phyloP scores from a whole-genome alignment of 2,329 filamentous ascomycete species.

The Sphaerostilbella broomeana region DNA sequence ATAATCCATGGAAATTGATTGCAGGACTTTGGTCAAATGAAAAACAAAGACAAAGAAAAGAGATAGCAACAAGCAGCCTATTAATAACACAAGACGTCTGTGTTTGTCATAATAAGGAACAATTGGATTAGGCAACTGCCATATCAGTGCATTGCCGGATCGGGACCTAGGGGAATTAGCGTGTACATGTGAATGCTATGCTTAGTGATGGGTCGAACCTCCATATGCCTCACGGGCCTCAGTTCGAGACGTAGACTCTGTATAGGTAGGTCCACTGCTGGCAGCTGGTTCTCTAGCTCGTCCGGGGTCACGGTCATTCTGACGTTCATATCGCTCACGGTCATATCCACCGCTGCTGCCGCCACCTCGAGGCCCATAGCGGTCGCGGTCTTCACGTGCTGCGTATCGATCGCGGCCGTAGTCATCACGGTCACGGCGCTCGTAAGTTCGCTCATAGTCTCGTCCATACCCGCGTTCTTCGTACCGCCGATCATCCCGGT shows the following conservation, averaged over 20 bases:
- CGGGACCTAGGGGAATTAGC: slow-evolving; percentile 28
- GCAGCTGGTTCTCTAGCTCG: slow-evolving; percentile 35
- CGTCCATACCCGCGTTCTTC: slow-evolving; percentile 45
- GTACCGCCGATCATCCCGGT: slow-evolving; percentile 41
- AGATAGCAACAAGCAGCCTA: slow-evolving; percentile 23
- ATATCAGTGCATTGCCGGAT: slow-evolving; percentile 23
- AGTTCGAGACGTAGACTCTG: slow-evolving; percentile 36
- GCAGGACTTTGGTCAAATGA: slow-evolving; percentile 21
- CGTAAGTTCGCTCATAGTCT: slow-evolving; percentile 51
- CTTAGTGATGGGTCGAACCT: slow-evolving; percentile 29
- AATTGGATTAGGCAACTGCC: too few relatives aligned
- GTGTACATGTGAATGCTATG: slow-evolving; percentile 15
- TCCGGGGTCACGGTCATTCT: slow-evolving; percentile 33
- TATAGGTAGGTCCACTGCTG: slow-evolving; percentile 30
- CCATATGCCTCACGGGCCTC: slow-evolving; percentile 39
- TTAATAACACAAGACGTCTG: slow-evolving; percentile 16
- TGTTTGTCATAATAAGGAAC: slow-evolving; percentile 7
- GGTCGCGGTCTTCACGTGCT: slow-evolving; percentile 41
- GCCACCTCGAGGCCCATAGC: slow-evolving; percentile 30
- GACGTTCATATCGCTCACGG: slow-evolving; percentile 43
- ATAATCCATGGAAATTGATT: slow-evolving; percentile 24
- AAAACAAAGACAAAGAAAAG: slow-evolving; percentile 18
- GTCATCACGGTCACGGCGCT: slow-evolving; percentile 42
- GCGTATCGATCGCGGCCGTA: slow-evolving; percentile 34
- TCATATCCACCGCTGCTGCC: slow-evolving; percentile 40